Conservation (phyloP, 768 basidiomycete species). For the Imleria badia region DNA sequence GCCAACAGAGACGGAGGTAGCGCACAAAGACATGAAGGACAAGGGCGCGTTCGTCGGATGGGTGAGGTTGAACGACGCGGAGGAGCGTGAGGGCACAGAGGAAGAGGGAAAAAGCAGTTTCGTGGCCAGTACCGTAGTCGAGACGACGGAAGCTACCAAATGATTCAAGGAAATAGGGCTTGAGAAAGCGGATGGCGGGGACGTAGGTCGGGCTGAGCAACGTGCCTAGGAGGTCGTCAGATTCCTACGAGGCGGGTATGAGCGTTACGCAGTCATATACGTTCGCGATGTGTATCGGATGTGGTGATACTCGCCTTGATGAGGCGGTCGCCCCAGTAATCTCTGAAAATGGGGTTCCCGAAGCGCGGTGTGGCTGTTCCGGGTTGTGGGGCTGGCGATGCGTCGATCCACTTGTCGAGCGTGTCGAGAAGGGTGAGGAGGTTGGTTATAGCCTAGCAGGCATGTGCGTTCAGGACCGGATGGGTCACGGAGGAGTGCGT, state of each 20-base stretch:
- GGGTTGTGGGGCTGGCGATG: conserved; percentile 70
- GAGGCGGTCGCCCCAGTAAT: conserved; percentile 71
- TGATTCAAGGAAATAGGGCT: conserved; percentile 75
- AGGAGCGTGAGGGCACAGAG: conserved; percentile 70
- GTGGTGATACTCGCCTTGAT: conserved; percentile 56
- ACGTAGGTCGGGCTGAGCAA: conserved; percentile 49
- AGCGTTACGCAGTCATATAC: not conserved
- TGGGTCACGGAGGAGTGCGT: not conserved
- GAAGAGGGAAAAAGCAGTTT: conserved; percentile 82
- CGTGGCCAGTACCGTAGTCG: conserved; percentile 98
- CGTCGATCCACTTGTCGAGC: conserved; percentile 73
- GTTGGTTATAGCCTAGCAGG: conserved; percentile 44
- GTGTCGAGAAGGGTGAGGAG: conserved; percentile 60
- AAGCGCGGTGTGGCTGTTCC: conserved; percentile 65
- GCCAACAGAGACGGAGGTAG: conserved; percentile 82
- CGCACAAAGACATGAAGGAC: conserved; percentile 67
- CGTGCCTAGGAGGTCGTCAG: conserved; percentile 46
- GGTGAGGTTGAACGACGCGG: conserved; percentile 58
- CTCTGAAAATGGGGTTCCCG: conserved; percentile 88
- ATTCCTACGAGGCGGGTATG: conserved; percentile 40
- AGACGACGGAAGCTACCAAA: conserved; percentile 91
- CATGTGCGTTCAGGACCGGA: not conserved
- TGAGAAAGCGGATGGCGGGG: conserved; percentile 58
- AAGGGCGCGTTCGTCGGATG: conserved; percentile 59
- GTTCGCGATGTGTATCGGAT: not conserved